Percentiles rank a stretch among this genome's conserved stretches.
These are phyloP conservation scores for Pseudopyricularia javanii DNA, from an alignment of 2,329 filamentous ascomycete species.

Conservation along the genomic window DNA sequence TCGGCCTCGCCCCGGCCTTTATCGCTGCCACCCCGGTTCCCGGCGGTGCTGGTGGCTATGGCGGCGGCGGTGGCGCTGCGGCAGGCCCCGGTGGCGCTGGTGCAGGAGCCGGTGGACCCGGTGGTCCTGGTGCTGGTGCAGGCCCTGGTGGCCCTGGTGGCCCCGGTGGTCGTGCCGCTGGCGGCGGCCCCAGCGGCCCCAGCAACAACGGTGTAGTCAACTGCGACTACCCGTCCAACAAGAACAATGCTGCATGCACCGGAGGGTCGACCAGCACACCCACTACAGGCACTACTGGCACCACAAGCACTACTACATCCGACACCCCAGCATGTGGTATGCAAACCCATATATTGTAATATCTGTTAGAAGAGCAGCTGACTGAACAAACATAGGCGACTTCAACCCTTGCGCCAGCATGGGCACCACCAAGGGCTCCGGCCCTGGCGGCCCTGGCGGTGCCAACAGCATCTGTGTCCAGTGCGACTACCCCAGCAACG, in stretches of 20 bases:
- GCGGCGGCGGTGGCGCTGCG: neutral
- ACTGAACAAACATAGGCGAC: neutral
- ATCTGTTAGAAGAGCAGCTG: neutral
- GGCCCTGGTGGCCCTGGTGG: too few species aligned
- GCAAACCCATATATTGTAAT: too few species aligned
- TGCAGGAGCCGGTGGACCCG: too few species aligned
- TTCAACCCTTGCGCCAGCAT: neutral
- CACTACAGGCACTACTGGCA: neutral
- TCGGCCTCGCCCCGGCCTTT: neutral
- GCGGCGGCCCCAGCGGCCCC: too few species aligned
- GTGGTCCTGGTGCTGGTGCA: too few species aligned
- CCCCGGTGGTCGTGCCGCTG: too few species aligned
- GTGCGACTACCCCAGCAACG: slow-evolving; percentile 2
- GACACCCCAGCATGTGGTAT: too few species aligned
- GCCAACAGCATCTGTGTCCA: neutral
- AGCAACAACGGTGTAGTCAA: neutral
- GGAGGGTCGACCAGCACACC: too few species aligned
- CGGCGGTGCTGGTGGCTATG: too few species aligned
- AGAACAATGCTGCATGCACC: neutral
- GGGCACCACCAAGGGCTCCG: neutral
- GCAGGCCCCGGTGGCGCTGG: neutral
- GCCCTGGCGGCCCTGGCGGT: neutral
- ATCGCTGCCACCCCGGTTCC: neutral
- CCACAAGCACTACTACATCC: too few species aligned
- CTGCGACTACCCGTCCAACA: slow-evolving; percentile 1